Evolutionary conservation across 495 filamentous ascomycete genomes (phyloP).

Genomic region (Penicillium goetzii): DNA sequence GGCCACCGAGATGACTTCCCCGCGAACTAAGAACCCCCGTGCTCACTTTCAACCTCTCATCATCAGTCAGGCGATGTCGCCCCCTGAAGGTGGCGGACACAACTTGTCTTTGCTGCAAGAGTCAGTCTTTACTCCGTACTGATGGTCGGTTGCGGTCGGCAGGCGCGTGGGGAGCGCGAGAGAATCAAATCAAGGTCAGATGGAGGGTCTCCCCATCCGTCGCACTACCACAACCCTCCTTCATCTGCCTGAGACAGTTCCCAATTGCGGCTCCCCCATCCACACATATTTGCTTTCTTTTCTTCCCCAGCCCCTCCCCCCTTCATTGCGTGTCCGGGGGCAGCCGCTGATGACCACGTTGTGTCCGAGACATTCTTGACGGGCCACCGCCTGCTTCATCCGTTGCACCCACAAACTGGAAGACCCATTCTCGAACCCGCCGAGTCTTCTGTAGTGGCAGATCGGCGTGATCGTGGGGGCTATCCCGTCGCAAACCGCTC

Average conservation of each 20-base stretch:
- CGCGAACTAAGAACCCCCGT: conserved; percentile 19
- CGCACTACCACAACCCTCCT: conserved; percentile 13
- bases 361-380: conserved; percentile 31
- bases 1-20: conserved; percentile 23
- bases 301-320: conserved; percentile 10
- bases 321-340: conserved; percentile 55
- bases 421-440: conserved; percentile 74
- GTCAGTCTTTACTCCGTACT: background rate
- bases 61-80: conserved; percentile 31
- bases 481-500: conserved; percentile 19
- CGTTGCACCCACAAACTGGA: conserved; percentile 65
- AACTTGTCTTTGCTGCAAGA: background rate
- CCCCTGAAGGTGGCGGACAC: conserved; percentile 10
- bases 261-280: conserved; percentile 18
- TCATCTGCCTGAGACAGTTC: conserved; percentile 16
- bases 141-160: conserved; percentile 23
- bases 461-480: conserved; percentile 38
- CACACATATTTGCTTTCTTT: background rate
- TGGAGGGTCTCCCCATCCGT: conserved; percentile 18
- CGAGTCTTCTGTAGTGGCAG: conserved; percentile 63
- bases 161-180: conserved; percentile 4
- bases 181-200: conserved; percentile 2
- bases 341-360: conserved; percentile 42
- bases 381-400: conserved; percentile 44
- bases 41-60: conserved; percentile 4